A percentile compares a stretch with the other conserved stretches of the same genome.
phyloP scores from a whole-genome alignment of 805 yeast genomes.

The Barnettozyma wickerhamii region DNA sequence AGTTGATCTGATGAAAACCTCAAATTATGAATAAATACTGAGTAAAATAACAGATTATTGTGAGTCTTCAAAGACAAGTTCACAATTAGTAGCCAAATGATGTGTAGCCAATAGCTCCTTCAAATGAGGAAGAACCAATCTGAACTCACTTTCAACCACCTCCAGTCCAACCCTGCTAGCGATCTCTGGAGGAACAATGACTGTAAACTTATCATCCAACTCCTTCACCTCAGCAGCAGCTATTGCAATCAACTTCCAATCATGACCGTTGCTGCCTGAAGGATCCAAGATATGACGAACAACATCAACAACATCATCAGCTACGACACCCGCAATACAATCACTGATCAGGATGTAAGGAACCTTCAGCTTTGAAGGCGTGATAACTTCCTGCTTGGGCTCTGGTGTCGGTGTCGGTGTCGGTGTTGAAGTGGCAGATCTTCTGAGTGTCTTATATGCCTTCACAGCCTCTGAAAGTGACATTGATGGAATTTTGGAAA shows the following conservation, averaged over 20 bases:
- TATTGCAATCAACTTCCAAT: conserved; percentile 5
- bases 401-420: not conserved
- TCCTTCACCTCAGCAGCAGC: conserved; percentile 33
- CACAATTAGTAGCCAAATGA: conserved; percentile 46
- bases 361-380: conserved; percentile 42
- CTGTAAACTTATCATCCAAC: conserved; percentile 41
- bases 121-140: conserved; percentile 34
- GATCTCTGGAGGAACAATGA: conserved; percentile 5
- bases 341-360: conserved; percentile 48
- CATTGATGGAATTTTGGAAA: conserved; percentile 36
- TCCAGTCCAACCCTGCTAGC: not conserved
- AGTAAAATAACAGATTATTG: too few relatives aligned
- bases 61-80: conserved; percentile 36
- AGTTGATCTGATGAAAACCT: too few relatives aligned
- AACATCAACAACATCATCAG: conserved; percentile 27
- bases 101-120: conserved; percentile 31
- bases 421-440: not conserved
- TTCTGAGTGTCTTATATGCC: conserved; percentile 28
- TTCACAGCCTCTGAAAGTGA: conserved; percentile 43
- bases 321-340: conserved; percentile 48
- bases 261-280: not conserved
- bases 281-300: conserved; percentile 20
- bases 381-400: not conserved
- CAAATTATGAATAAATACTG: too few relatives aligned
- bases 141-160: conserved; percentile 31